Percentiles rank a stretch among this genome's conserved stretches.
Evolutionary conservation across 768 basidiomycete species (phyloP).

Genomic region (Mycena rebaudengoi): DNA sequence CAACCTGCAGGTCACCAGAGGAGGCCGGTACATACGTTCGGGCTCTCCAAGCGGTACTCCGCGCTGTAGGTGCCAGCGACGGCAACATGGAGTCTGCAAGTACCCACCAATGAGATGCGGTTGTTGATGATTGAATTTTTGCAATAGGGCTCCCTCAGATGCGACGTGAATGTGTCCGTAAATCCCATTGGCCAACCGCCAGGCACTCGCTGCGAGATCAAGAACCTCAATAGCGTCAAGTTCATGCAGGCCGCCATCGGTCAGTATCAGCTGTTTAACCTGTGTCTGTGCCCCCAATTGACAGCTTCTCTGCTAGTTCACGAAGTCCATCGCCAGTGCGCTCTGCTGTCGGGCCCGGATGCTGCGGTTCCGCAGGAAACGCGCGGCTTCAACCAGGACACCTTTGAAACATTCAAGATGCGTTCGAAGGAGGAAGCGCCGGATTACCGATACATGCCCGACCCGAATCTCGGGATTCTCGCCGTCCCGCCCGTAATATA

Average conservation of each 20-base stretch:
- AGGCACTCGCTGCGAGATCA: slow-evolving; percentile 93
- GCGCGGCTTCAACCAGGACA: slow-evolving; percentile 86
- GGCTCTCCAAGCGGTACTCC: slow-evolving; percentile 80
- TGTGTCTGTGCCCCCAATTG: neutral
- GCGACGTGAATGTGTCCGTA: slow-evolving; percentile 95
- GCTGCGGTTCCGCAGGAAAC: slow-evolving; percentile 81
- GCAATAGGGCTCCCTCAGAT: slow-evolving; percentile 87
- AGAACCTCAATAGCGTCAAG: slow-evolving; percentile 93
- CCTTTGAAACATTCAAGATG: slow-evolving; percentile 81
- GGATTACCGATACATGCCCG: slow-evolving; percentile 98
- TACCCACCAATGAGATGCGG: slow-evolving; percentile 5
- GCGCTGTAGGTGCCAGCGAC: slow-evolving; percentile 88
- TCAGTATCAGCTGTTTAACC: slow-evolving; percentile 46
- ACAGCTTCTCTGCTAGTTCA: slow-evolving; percentile 58
- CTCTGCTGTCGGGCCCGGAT: slow-evolving; percentile 51
- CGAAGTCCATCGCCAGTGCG: slow-evolving; percentile 84
- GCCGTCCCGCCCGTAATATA: slow-evolving; percentile 58
- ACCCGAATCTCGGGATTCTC: slow-evolving; percentile 88
- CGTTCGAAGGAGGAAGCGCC: slow-evolving; percentile 93
- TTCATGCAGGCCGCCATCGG: slow-evolving; percentile 89
- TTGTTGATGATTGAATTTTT: no score
- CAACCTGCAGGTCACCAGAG: slow-evolving; percentile 80
- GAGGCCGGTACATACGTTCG: slow-evolving; percentile 91
- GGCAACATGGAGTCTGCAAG: slow-evolving; percentile 96
- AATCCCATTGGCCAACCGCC: slow-evolving; percentile 68